These are phyloP conservation scores for Anastatica hierochuntica DNA, from an alignment of 345 rosid species.

Conservation along the genomic window DNA sequence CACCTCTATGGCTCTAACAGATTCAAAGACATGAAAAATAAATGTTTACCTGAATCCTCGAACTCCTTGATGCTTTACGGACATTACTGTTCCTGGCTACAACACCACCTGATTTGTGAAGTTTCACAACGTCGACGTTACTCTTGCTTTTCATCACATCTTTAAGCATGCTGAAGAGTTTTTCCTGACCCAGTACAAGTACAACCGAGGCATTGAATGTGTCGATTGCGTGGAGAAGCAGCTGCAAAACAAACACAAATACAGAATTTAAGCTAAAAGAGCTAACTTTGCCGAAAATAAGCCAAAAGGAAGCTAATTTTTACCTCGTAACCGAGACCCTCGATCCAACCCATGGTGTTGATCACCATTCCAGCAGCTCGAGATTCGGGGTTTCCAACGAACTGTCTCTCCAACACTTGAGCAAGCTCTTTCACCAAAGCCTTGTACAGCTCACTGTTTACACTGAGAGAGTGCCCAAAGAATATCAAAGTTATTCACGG, in stretches of 20 bases:
- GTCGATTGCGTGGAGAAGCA: constrained; percentile 74
- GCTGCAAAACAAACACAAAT: constrained; percentile 33
- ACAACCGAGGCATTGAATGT: constrained; percentile 78
- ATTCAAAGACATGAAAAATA: background rate
- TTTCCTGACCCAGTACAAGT: constrained; percentile 90
- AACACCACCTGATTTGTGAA: constrained; percentile 85
- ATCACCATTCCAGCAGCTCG: constrained; percentile 87
- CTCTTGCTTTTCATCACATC: constrained; percentile 57
- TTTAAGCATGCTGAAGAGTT: constrained; percentile 88
- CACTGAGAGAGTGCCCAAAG: constrained; percentile 34
- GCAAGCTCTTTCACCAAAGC: constrained; percentile 78
- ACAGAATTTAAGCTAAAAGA: background rate
- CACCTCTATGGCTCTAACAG: background rate
- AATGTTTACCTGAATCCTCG: constrained; percentile 60
- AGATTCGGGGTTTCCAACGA: constrained; percentile 57
- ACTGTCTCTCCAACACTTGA: constrained; percentile 69
- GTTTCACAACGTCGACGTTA: constrained; percentile 79
- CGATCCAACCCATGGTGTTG: constrained; percentile 97
- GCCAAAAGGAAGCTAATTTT: background rate
- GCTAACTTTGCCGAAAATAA: background rate
- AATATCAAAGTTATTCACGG: background rate
- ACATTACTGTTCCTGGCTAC: constrained; percentile 55
- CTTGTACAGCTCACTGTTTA: constrained; percentile 63
- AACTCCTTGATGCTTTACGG: constrained; percentile 57
- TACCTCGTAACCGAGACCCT: constrained; percentile 84